Conservation (phyloP, 805 yeast genomes). For the Ogataea degrootiae region DNA sequence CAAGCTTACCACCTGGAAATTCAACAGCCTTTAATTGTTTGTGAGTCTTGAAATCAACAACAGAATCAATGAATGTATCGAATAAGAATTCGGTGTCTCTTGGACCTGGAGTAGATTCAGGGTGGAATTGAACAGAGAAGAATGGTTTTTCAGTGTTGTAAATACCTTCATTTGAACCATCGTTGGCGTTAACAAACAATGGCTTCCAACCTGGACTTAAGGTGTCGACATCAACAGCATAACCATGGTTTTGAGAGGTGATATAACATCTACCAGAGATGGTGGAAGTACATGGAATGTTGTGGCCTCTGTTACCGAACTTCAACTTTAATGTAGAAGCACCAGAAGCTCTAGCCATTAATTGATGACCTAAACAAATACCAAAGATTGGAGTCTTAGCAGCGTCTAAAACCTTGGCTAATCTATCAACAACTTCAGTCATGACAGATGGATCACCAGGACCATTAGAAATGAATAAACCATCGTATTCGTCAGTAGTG, state of each 20-base stretch:
- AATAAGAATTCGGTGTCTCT: constrained; percentile 96
- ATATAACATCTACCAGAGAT: constrained; percentile 92
- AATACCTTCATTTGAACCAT: constrained; percentile 97
- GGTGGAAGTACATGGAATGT: constrained; percentile 87
- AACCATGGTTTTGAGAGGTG: constrained; percentile 98
- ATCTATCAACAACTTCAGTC: constrained; percentile 57
- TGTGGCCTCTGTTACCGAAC: constrained; percentile 99
- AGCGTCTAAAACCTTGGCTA: constrained; percentile 52
- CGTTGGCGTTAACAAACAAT: constrained; percentile 92
- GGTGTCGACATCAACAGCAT: constrained; percentile 83
- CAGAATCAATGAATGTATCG: constrained; percentile 85
- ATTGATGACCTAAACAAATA: constrained; percentile 97
- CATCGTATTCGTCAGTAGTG: constrained; percentile 79
- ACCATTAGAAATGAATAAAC: constrained; percentile 94
- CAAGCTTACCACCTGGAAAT: constrained; percentile 86
- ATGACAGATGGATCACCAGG: constrained; percentile 98
- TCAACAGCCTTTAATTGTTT: constrained; percentile 63
- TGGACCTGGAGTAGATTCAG: constrained; percentile 99
- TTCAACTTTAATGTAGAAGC: constrained; percentile 88
- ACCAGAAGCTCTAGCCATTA: constrained; percentile 91
- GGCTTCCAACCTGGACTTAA: constrained; percentile 84
- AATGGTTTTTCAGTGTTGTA: constrained; percentile 82
- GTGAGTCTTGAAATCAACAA: constrained; percentile 57
- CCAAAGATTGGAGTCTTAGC: constrained; percentile 90
- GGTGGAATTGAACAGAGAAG: constrained; percentile 98